These are phyloP conservation scores for Fusarium equiseti DNA, from an alignment of 2,329 filamentous ascomycete species.

Conservation along the genomic window DNA sequence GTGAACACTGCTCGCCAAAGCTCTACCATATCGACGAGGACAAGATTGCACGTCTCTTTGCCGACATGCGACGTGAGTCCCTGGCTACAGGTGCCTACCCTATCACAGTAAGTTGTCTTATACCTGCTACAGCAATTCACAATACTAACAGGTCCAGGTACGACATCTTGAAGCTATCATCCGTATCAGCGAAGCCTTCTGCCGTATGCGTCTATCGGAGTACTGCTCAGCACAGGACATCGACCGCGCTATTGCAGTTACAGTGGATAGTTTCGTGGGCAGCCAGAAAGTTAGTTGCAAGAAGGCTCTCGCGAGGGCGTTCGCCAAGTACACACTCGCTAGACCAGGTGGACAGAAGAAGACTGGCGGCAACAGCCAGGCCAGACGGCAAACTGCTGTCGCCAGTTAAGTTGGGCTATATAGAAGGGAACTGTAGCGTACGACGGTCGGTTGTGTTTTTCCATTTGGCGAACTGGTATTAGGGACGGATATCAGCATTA, in stretches of 20 bases:
- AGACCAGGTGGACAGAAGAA: conserved; percentile 57
- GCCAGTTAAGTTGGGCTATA: conserved; percentile 38
- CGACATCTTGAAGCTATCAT: conserved; percentile 98
- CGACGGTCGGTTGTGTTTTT: conserved; percentile 5
- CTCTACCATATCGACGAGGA: conserved; percentile 98
- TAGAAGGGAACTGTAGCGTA: not conserved
- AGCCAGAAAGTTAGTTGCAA: conserved; percentile 98
- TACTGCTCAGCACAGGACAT: conserved; percentile 93
- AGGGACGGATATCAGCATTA: conserved; percentile 28
- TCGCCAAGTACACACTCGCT: conserved; percentile 88
- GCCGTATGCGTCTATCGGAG: conserved; percentile 97
- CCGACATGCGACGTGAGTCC: conserved; percentile 94
- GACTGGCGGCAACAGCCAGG: conserved; percentile 38
- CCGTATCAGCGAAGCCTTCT: conserved; percentile 93
- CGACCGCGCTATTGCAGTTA: conserved; percentile 96
- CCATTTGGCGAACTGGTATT: conserved; percentile 33
- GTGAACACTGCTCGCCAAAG: conserved; percentile 90
- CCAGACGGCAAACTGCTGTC: conserved; percentile 48
- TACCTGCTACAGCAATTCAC: not conserved
- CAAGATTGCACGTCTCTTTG: conserved; percentile 93
- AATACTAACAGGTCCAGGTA: conserved; percentile 68
- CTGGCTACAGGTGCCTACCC: conserved; percentile 96
- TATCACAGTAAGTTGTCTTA: conserved; percentile 80
- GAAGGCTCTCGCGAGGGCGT: conserved; percentile 92
- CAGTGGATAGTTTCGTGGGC: conserved; percentile 94